Percentiles rank a stretch among this genome's conserved stretches.
phyloP scores from a whole-genome alignment of 2,329 filamentous ascomycete genomes.

The Diaporthe destruens region DNA sequence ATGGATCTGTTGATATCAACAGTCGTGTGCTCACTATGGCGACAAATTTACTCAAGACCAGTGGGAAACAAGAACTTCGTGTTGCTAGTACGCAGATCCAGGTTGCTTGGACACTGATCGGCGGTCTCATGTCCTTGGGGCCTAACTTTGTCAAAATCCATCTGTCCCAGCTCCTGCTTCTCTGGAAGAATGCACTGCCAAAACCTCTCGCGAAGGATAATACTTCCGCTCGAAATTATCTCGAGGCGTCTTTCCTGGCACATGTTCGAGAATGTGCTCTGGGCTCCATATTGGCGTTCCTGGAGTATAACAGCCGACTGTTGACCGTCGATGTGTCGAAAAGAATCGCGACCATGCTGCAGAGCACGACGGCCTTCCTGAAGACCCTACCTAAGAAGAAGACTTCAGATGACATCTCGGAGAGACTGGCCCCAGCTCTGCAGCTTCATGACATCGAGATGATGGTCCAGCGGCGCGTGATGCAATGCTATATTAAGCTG shows the following conservation, averaged over 20 bases:
- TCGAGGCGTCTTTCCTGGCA: conserved; percentile 92
- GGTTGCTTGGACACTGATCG: conserved; percentile 97
- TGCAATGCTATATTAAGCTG: conserved; percentile 95
- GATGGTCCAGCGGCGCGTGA: conserved; percentile 91
- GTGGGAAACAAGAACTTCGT: conserved; percentile 88
- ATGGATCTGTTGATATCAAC: conserved; percentile 96
- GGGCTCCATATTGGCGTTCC: conserved; percentile 89
- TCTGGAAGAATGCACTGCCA: conserved; percentile 98
- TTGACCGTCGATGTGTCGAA: conserved; percentile 95
- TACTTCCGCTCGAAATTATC: conserved; percentile 81
- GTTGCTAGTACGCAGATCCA: conserved; percentile 96
- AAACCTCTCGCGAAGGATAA: conserved; percentile 96
- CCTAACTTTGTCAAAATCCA: conserved; percentile 99
- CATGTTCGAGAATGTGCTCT: conserved; percentile 96
- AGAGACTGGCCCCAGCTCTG: conserved; percentile 85
- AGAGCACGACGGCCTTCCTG: conserved; percentile 93
- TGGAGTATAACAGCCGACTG: conserved; percentile 92
- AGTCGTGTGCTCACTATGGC: conserved; percentile 92
- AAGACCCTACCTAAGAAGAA: conserved; percentile 86
- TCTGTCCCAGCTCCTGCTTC: conserved; percentile 88
- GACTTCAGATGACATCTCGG: conserved; percentile 85
- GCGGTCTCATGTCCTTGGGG: conserved; percentile 94
- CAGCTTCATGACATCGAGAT: conserved; percentile 91
- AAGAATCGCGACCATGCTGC: conserved; percentile 91
- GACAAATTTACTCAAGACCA: conserved; percentile 91